A percentile compares a stretch with the other conserved stretches of the same genome.
Evolutionary conservation across 371 early-diverging fungal genomes (phyloP).

Genomic region (Vairimorpha ceranae): DNA sequence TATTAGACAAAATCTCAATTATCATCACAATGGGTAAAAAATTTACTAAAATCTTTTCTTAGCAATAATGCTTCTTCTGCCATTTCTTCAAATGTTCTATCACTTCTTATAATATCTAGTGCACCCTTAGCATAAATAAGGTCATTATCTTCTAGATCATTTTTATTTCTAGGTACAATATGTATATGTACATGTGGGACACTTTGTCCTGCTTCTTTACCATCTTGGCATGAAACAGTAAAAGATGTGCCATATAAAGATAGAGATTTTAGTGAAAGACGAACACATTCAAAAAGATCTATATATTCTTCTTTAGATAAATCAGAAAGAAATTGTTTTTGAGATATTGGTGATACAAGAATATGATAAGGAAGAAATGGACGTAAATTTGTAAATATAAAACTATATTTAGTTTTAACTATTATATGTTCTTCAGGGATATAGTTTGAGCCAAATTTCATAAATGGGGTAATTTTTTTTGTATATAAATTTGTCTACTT

Average conservation of each 20-base stretch:
- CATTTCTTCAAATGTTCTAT: constrained; percentile 48
- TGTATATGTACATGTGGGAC: constrained; percentile 85
- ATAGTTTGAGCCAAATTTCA: constrained; percentile 36
- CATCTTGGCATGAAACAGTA: constrained; percentile 65
- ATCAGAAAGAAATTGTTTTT: constrained; percentile 21
- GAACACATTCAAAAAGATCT: constrained; percentile 44
- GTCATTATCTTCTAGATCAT: constrained; percentile 64
- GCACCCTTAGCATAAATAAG: constrained; percentile 37
- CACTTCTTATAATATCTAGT: constrained; percentile 21
- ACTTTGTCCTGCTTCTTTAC: constrained; percentile 77
- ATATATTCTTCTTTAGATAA: constrained; percentile 36
- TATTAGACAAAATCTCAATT: neutral
- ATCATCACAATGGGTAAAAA: neutral
- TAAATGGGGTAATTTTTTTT: no score
- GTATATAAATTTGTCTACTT: no score
- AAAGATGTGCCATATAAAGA: constrained; percentile 13
- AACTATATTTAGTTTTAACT: constrained; percentile 29
- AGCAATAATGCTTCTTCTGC: constrained; percentile 19
- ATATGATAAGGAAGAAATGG: constrained; percentile 54
- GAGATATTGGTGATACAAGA: constrained; percentile 47
- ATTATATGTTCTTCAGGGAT: constrained; percentile 50
- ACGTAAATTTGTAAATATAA: constrained; percentile 45
- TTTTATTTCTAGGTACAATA: constrained; percentile 72
- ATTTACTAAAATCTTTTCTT: constrained; percentile 24
- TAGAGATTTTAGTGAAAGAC: constrained; percentile 8